These are phyloP conservation scores for Teratosphaeria gauchensis DNA, from an alignment of 2,329 filamentous ascomycete genomes.

Conservation along the genomic window DNA sequence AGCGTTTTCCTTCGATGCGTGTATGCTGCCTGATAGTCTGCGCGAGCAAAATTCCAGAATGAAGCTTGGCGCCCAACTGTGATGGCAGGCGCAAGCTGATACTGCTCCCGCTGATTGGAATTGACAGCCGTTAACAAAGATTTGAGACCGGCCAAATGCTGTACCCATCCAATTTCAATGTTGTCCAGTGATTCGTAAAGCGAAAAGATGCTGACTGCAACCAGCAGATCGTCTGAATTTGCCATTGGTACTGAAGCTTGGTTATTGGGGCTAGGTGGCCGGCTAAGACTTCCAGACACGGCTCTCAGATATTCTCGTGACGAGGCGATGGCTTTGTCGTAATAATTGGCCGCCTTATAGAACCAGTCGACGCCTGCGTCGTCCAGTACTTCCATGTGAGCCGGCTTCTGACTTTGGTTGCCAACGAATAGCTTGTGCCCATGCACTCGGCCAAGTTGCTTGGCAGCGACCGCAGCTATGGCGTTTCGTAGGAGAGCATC, in stretches of 20 bases:
- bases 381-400: conserved; percentile 44
- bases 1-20: conserved; percentile 52
- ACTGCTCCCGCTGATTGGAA: conserved; percentile 23
- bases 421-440: conserved; percentile 42
- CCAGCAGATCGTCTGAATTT: conserved; percentile 50
- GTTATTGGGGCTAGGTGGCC: conserved; percentile 13
- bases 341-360: conserved; percentile 52
- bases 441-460: conserved; percentile 48
- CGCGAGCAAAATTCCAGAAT: conserved; percentile 59
- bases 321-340: conserved; percentile 38
- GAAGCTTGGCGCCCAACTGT: conserved; percentile 50
- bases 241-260: conserved; percentile 22
- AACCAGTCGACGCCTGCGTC: conserved; percentile 42
- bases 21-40: conserved; percentile 31
- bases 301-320: conserved; percentile 40
- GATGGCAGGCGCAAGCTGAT: conserved; percentile 35
- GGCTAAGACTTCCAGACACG: conserved; percentile 19
- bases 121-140: conserved; percentile 44
- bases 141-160: conserved; percentile 54
- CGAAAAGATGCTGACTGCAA: conserved; percentile 56
- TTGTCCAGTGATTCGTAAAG: conserved; percentile 58
- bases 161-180: conserved; percentile 48
- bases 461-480: conserved; percentile 52
- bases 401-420: conserved; percentile 38
- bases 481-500: conserved; percentile 45